Evolutionary conservation across 208 protist species (phyloP), one percentile per base, ranked within the genome.

Genomic region (Crithidia fasciculata): DNA sequence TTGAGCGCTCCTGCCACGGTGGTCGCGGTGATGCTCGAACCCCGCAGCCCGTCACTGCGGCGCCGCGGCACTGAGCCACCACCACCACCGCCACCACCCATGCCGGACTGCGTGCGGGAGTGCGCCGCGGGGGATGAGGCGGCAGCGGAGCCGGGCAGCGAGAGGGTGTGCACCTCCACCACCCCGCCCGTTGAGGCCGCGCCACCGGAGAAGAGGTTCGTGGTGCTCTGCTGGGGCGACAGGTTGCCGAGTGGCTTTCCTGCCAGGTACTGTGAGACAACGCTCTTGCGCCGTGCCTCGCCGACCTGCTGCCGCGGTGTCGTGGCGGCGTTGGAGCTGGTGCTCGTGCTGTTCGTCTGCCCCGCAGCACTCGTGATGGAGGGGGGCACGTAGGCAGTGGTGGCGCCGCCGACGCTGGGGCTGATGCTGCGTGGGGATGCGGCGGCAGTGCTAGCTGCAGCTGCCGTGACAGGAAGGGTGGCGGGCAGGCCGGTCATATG

Each of bases 201-300:
- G 13, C 15, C 10, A 16, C 28, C 18, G 61, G 41, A 2, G 9
- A 69, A 37, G 7, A 54, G 47, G 13, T 16, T 41, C 0, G 16
- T 9, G 53, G 41, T 40, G 53, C 61, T 19, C 53, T 69, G 70
- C 49, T 62, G 61, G 36, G 61, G 70, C 4, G 69, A 68, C 41
- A 53, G 18, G 44, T 62, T 68, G 13, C 41, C 59, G 9, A 45
- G 60, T 5, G 70, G 64, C 36, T 47, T 69, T 5, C 43, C 40
- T 3, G 61, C 43, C 1, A 63, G 54, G 4, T 62, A 44, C 8
- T 75, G 54, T 52, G 55, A 56, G 41, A 69, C 53, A 0, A 69
- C 28, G 13, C 59, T 63, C 18, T 62, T 60, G 8, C 53, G n/a
- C 6, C 70, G 60, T 18, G 10, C 43, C 28, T 53, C 47, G 8